A percentile compares a stretch with the other conserved stretches of the same genome.
These are phyloP conservation scores for Marchantia polymorpha DNA, from an alignment of 225 moss, liverwort and hornwort genomes.

Conservation along the genomic window DNA sequence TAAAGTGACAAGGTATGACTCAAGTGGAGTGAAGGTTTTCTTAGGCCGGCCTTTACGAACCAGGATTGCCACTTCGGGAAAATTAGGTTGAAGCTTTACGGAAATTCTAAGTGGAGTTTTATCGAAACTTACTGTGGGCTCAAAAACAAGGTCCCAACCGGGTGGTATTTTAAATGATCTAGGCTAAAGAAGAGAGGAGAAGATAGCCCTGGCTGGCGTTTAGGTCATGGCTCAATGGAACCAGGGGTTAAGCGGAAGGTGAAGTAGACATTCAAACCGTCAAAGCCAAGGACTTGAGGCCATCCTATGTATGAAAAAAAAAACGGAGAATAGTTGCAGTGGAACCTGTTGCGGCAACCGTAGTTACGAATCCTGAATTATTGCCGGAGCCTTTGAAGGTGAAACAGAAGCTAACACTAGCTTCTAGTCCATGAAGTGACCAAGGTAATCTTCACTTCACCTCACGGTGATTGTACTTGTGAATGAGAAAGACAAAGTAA, in stretches of 20 bases:
- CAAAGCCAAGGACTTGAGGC: too few species aligned
- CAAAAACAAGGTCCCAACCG: constrained; percentile 26
- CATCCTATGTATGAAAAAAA: too few species aligned
- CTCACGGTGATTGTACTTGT: not conserved
- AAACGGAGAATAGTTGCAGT: too few species aligned
- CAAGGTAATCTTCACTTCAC: constrained; percentile 9
- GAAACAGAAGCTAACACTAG: constrained; percentile 6
- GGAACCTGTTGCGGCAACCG: constrained; percentile 34
- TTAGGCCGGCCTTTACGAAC: constrained; percentile 40
- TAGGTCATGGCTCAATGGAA: too few species aligned
- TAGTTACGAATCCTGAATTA: constrained; percentile 20
- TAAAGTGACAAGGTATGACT: not conserved
- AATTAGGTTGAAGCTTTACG: constrained; percentile 31
- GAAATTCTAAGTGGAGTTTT: constrained; percentile 47
- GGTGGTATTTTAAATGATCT: too few species aligned
- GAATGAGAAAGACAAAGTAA: not conserved
- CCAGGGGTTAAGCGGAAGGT: too few species aligned
- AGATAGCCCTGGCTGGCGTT: too few species aligned
- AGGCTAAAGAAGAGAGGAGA: too few species aligned
- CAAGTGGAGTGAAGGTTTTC: constrained; percentile 29
- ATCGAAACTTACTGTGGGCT: constrained; percentile 16
- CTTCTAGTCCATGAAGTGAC: not conserved
- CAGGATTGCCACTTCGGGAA: constrained; percentile 23
- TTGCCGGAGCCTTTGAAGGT: constrained; percentile 10
- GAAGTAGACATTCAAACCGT: too few species aligned